phyloP scores from a whole-genome alignment of 1,284 basidiomycete species.

The Coriolopsis trogii region DNA sequence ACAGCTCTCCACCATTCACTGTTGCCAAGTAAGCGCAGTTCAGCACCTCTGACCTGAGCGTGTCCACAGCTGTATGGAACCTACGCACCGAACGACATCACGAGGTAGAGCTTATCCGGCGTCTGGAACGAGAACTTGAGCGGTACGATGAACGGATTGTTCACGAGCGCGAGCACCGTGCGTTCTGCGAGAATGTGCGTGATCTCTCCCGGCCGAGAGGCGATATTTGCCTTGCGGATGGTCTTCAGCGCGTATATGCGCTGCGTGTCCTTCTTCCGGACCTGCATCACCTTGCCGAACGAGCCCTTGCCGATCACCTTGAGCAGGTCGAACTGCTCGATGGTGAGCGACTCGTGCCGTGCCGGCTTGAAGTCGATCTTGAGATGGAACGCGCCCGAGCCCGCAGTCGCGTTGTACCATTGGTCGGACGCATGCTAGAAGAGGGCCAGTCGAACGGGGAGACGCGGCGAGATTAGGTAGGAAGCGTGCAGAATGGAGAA shows the following conservation, averaged over 20 bases:
- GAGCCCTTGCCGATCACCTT: constrained; percentile 99
- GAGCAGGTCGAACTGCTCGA: constrained; percentile 95
- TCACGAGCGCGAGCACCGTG: constrained; percentile 95
- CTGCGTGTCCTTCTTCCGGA: constrained; percentile 96
- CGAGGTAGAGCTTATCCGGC: constrained; percentile 96
- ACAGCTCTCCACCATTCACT: constrained; percentile 98
- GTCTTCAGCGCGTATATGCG: constrained; percentile 99
- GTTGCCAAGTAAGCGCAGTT: neutral
- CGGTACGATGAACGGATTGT: constrained; percentile 99
- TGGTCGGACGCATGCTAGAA: constrained; percentile 72
- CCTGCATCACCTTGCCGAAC: constrained; percentile 99
- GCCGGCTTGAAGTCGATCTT: constrained; percentile 93
- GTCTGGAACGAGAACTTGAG: constrained; percentile 99
- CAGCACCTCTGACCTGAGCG: neutral
- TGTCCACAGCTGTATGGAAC: neutral
- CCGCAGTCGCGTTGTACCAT: constrained; percentile 89
- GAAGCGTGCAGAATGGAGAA: constrained; percentile 8
- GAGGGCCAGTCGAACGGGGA: neutral
- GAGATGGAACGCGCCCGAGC: constrained; percentile 92
- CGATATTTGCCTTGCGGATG: constrained; percentile 98
- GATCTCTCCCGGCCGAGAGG: constrained; percentile 94
- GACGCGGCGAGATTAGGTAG: constrained; percentile 1
- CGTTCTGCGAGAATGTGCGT: constrained; percentile 98
- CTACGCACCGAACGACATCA: constrained; percentile 87
- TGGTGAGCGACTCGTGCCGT: constrained; percentile 83